Evolutionary conservation across 2,329 filamentous ascomycete species (phyloP), one percentile per base, ranked within the genome.

Genomic region (Scorias spongiosa): DNA sequence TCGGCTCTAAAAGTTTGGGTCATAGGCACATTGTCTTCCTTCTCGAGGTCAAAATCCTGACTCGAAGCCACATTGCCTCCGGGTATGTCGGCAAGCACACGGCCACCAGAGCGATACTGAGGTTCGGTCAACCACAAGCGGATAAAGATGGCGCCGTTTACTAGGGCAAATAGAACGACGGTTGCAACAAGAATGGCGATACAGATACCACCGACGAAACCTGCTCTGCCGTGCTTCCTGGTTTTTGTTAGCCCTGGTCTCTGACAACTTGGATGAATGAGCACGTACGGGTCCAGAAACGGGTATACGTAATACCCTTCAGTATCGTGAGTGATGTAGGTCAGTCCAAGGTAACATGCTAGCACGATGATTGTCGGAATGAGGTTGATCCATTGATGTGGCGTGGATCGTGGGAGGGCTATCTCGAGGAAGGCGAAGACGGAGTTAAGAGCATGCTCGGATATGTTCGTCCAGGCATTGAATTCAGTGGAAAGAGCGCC

Each of bases 371-470:
- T 63, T 11, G 88, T 66, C 57, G 76, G 79, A 11, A 75, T 61
- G n/a, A 85, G 60, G 55, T 87, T 78, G 17, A 82, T 62, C 64
- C 75, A 79, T 0, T 78, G 73, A 20, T 74, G 69, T 10, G 76
- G 73, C 6, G 67, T 65, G 2, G 80, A 83, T 34, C 83, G 71
- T 2, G 84, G 70, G 29, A 91, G 52, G 17, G 81, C 20, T 52
- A 91, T 72, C 64, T 93, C 84, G 54, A 86, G 74, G n/a, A 88
- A 66, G 1, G 82, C 81, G 58, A 84, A 86, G 42, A 70, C 59
- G 40, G 74, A 72, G 66, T 93, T 93, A 43, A 93, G 64, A 15
- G 68, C 80, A 63, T 93, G 86, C 61, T 84, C 72, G 36, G 80
- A 83, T 51, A 84, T 66, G 59, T 84, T 82, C 53, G 64, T 69